These are phyloP conservation scores for Cadophora luteo-olivacea DNA, from an alignment of 2,329 filamentous ascomycete genomes.

Conservation along the genomic window DNA sequence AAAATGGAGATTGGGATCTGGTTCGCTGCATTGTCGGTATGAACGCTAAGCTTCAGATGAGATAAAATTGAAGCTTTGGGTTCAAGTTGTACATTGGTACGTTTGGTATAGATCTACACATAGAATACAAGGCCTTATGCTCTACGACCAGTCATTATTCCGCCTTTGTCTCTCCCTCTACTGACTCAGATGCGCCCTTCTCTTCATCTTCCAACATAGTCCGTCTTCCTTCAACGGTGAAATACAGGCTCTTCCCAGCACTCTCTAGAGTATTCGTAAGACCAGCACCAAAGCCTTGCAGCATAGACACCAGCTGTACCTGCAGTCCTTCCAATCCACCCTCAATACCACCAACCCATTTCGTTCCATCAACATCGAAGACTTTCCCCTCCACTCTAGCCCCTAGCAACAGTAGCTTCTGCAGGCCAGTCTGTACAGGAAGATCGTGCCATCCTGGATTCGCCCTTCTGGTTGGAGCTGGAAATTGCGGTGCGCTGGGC, in stretches of 20 bases:
- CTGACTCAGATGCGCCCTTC: slow-evolving; percentile 35
- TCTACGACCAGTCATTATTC: slow-evolving; percentile 24
- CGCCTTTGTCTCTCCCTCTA: slow-evolving; percentile 33
- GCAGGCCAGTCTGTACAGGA: slow-evolving; percentile 77
- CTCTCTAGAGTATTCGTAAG: slow-evolving; percentile 82
- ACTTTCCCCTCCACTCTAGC: slow-evolving; percentile 80
- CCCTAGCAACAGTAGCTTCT: slow-evolving; percentile 87
- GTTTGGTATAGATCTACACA: slow-evolving; percentile 33
- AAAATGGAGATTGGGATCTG: slow-evolving; percentile 88
- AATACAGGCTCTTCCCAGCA: slow-evolving; percentile 80
- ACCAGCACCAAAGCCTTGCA: slow-evolving; percentile 80
- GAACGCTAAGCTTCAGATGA: slow-evolving; percentile 74
- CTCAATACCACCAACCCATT: slow-evolving; percentile 77
- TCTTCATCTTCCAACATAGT: slow-evolving; percentile 79
- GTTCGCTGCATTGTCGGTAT: slow-evolving; percentile 87
- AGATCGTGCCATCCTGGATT: slow-evolving; percentile 84
- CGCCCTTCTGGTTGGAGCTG: slow-evolving; percentile 76
- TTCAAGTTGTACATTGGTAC: slow-evolving; percentile 7
- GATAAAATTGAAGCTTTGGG: slow-evolving; percentile 14
- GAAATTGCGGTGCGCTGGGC: slow-evolving; percentile 75
- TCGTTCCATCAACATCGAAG: slow-evolving; percentile 51
- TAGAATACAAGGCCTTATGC: slow-evolving; percentile 39
- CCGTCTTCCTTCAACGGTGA: slow-evolving; percentile 84
- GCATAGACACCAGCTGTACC: slow-evolving; percentile 78
- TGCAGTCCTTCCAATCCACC: slow-evolving; percentile 83